phyloP scores from a whole-genome alignment of 2,329 filamentous ascomycete genomes.

The Aspergillus fructus region DNA sequence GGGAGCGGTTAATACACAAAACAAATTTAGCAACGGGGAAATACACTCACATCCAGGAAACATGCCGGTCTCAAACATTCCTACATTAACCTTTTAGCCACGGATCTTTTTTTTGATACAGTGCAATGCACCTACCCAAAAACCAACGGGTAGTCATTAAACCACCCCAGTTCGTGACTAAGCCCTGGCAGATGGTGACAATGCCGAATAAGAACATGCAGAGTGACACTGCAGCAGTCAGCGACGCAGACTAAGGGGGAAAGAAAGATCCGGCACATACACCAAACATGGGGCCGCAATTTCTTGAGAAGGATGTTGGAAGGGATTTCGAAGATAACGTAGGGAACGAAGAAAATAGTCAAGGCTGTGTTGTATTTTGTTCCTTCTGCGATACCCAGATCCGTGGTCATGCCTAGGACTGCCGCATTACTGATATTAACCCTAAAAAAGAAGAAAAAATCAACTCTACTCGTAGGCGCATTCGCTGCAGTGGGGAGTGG shows the following conservation, averaged over 20 bases:
- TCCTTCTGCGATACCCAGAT: slow-evolving; percentile 57
- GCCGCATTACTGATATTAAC: slow-evolving; percentile 80
- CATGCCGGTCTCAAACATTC: slow-evolving; percentile 72
- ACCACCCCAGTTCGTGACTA: slow-evolving; percentile 74
- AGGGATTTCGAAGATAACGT: slow-evolving; percentile 65
- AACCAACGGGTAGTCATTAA: slow-evolving; percentile 82
- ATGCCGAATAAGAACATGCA: slow-evolving; percentile 87
- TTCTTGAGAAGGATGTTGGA: slow-evolving; percentile 71
- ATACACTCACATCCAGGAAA: slow-evolving; percentile 59
- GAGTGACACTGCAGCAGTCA: slow-evolving; percentile 52
- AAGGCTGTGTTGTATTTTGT: slow-evolving; percentile 71
- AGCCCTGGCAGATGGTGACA: slow-evolving; percentile 71
- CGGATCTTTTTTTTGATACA: too few relatives aligned
- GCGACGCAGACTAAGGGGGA: not conserved
- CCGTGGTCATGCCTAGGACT: slow-evolving; percentile 63
- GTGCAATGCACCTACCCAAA: slow-evolving; percentile 49
- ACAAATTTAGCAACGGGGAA: not conserved
- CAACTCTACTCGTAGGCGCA: not conserved
- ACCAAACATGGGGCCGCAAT: slow-evolving; percentile 67
- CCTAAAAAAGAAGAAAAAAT: slow-evolving; percentile 33
- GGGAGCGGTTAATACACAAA: not conserved
- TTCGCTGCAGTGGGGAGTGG: not conserved
- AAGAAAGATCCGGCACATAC: slow-evolving; percentile 29
- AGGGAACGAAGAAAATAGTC: slow-evolving; percentile 80
- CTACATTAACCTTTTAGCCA: slow-evolving; percentile 12